Base-by-base conservation (phyloP, 176 grass and related monocot species). In the Hyparrhenia diplandra region DNA sequence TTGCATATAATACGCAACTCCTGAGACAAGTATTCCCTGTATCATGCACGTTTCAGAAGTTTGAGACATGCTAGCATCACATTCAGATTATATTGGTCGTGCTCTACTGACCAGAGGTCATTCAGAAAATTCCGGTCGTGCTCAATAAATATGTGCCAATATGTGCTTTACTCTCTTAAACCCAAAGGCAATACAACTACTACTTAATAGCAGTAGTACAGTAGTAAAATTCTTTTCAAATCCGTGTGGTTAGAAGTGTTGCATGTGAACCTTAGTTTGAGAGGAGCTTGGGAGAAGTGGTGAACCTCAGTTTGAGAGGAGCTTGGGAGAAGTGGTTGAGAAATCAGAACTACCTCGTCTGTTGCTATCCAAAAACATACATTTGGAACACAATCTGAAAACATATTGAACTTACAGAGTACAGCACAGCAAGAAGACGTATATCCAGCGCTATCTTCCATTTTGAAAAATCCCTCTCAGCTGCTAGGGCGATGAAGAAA, bases 391-490 rank as follows among this genome's bases (percentile, higher is more conserved):
- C n/a, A n/a, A n/a, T n/a, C n/a, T n/a, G 63, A n/a, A 13, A 6
- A 46, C 3, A 64, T 32, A 64, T 43, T 31, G 28, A 34, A 68
- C 71, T 76, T 85, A 91, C 85, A 20, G 71, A 78, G n/a, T 91
- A 94, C 4, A 86, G 0, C 11, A 89, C 65, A 14, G 88, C 74
- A 25, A 86, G 8, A 51, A 89, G 86, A 24, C 69, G 16, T 16
- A 74, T 7, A 20, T 89, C 74, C 4, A 86, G 71, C 2, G 68
- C 21, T 34, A 94, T 40, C 63, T 81, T 89, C 88, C 88, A 94
- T 28, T 36, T 60, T 4, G 88, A 86, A 24, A 91, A 86, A 52
- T 94, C 88, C 58, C 88, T 88, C 74, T 91, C 88, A 27, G 74
- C 63, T 2, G 14, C 80, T 41, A 91, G 31, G 54, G 86, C 80